These are phyloP conservation scores for Zygosaccharomyces rouxii DNA, from an alignment of 805 yeast genomes.

Conservation along the genomic window DNA sequence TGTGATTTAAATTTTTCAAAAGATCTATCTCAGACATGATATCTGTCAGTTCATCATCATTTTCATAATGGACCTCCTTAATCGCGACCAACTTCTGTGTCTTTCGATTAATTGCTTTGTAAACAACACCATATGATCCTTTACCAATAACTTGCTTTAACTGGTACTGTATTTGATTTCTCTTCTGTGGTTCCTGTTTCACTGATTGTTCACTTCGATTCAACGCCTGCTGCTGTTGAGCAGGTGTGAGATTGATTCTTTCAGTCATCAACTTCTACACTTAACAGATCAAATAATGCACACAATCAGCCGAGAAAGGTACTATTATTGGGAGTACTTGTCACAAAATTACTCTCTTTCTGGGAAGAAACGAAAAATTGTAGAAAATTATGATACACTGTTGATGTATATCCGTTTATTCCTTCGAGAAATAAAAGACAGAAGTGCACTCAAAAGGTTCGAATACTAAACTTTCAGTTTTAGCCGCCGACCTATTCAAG, in stretches of 20 bases:
- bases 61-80: conserved; percentile 65
- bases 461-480: background rate
- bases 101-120: conserved; percentile 60
- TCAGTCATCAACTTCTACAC: conserved; percentile 5
- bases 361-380: too few species aligned
- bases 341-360: too few species aligned
- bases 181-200: conserved; percentile 17
- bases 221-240: conserved; percentile 18
- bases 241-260: conserved; percentile 24
- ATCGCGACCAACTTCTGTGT: conserved; percentile 73
- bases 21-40: conserved; percentile 63
- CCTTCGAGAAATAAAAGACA: background rate
- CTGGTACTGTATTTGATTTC: conserved; percentile 41
- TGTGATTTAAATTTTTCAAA: conserved; percentile 74
- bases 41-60: conserved; percentile 67
- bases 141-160: conserved; percentile 68
- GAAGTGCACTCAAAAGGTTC: background rate
- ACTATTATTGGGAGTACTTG: too few species aligned
- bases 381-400: background rate
- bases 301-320: too few species aligned
- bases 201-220: conserved; percentile 13
- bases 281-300: background rate
- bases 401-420: background rate
- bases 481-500: conserved; percentile 3
- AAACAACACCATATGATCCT: conserved; percentile 91